Conservation (phyloP, 176 grass and related monocot species). For the Musa itinerans region DNA sequence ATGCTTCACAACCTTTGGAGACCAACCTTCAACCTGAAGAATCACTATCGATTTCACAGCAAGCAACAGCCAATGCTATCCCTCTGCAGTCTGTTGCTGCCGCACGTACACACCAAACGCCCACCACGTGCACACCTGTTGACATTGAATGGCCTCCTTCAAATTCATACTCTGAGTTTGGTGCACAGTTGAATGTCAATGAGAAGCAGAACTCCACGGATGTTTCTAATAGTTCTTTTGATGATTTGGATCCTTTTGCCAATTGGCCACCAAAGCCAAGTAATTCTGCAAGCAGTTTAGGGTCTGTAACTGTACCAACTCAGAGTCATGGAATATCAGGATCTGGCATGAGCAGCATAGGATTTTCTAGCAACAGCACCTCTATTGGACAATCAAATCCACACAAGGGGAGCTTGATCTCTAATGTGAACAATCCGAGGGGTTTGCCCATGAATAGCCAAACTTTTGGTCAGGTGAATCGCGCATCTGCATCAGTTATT, state of each 20-base stretch:
- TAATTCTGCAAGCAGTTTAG: constrained; percentile 27
- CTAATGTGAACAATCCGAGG: not conserved
- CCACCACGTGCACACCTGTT: constrained; percentile 57
- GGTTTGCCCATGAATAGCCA: not conserved
- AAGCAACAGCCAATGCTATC: constrained; percentile 29
- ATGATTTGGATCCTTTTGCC: constrained; percentile 92
- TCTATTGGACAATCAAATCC: constrained; percentile 41
- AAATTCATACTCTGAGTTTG: constrained; percentile 52
- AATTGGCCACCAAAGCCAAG: constrained; percentile 77
- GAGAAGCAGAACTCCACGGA: constrained; percentile 38
- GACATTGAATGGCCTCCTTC: constrained; percentile 88
- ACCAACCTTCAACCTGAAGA: constrained; percentile 31
- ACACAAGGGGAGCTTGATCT: constrained; percentile 38
- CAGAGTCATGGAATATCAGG: constrained; percentile 37
- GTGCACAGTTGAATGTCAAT: constrained; percentile 25
- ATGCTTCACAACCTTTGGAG: constrained; percentile 25
- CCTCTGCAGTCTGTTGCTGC: constrained; percentile 38
- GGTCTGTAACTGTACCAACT: constrained; percentile 16
- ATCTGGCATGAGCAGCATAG: constrained; percentile 27
- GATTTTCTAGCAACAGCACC: constrained; percentile 31
- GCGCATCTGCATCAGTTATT: constrained; percentile 28
- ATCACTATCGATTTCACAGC: constrained; percentile 28
- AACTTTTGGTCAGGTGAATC: constrained; percentile 28
- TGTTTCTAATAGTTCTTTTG: constrained; percentile 29
- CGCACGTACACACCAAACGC: constrained; percentile 32